Base-by-base conservation (phyloP, 2,329 filamentous ascomycete genomes). In the Helicocarpus griseus region DNA sequence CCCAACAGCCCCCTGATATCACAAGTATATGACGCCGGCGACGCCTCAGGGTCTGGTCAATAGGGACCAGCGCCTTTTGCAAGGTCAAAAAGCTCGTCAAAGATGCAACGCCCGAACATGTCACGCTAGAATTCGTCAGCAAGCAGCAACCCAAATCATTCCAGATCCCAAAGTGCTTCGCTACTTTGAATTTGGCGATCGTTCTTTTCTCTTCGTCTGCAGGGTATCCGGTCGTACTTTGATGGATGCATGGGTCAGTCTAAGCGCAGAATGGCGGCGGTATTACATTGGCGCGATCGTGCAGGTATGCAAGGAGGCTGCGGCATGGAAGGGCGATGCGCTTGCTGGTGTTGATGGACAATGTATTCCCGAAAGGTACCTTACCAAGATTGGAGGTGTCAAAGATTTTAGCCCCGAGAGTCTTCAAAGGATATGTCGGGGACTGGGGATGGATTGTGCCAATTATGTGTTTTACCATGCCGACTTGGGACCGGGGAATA, bases 401-500 rank as follows among this genome's bases (percentile, higher is more conserved):
- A n/a, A n/a, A n/a, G n/a, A n/a, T n/a, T n/a, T n/a, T n/a, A 50
- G 19, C 39, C 19, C 51, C 22, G 24, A 19, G 19, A 50, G 19
- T n/a, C 51, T 53, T 38, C 47, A 45, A 43, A 31, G 46, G 14
- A 21, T 28, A 26, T 45, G 47, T 21, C 13, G 47, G 26, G 49
- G 44, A 26, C 49, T 65, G 19, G 60, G 60, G 9, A 65, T 68
- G 59, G 61, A 64, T 49, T 62, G 56, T 44, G 64, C 60, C 9
- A 53, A 48, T 21, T 56, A 63, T 26, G 54, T 61, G 1, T 65
- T 66, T 38, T 62, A 59, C 53, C 62, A 67, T 56, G 58, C 57
- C 43, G 60, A 67, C 54, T 56, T 68, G 40, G 64, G 61, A 6
- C 63, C 64, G 24, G 50, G 49, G 0, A 68, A 66, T 51, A 56